phyloP scores from a whole-genome alignment of 2,329 filamentous ascomycete species.

The Penicillium sp. region DNA sequence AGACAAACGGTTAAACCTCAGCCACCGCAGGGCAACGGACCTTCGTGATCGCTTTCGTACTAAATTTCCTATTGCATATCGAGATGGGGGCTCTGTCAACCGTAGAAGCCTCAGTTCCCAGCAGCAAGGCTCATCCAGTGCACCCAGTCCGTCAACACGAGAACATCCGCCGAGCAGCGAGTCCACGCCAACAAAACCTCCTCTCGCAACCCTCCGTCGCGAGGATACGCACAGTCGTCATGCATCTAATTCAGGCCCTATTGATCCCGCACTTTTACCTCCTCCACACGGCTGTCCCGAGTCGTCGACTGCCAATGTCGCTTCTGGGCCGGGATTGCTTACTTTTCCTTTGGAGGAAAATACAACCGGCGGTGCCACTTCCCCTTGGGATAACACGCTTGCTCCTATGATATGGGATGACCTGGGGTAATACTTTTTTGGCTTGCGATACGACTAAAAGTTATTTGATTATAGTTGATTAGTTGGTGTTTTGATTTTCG shows the following conservation, averaged over 20 bases:
- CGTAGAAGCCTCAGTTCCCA: constrained; percentile 23
- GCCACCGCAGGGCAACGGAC: constrained; percentile 52
- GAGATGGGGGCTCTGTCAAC: constrained; percentile 39
- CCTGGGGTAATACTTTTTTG: constrained; percentile 13
- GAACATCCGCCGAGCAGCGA: constrained; percentile 10
- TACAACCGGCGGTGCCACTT: constrained; percentile 11
- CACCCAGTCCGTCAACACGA: constrained; percentile 6
- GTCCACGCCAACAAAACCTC: constrained; percentile 9
- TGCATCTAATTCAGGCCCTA: constrained; percentile 16
- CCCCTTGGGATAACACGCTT: constrained; percentile 37
- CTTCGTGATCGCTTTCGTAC: constrained; percentile 58
- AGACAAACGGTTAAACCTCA: constrained; percentile 49
- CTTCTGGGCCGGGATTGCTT: constrained; percentile 11
- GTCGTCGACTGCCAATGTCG: constrained; percentile 15
- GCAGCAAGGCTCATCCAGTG: constrained; percentile 4
- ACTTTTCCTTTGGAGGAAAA: constrained; percentile 32
- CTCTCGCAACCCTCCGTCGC: constrained; percentile 7
- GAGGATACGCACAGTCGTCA: constrained; percentile 18
- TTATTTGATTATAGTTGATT: constrained; percentile 3
- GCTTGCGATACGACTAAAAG: too few species aligned
- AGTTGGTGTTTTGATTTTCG: constrained; percentile 4
- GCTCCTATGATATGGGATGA: constrained; percentile 41
- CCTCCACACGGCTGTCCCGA: constrained; percentile 29
- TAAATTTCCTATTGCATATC: constrained; percentile 53
- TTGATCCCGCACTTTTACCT: constrained; percentile 32